A percentile compares a stretch with the other conserved stretches of the same genome.
These are phyloP conservation scores for Backusella macrospora DNA, from an alignment of 192 early-diverging fungal species.

Conservation along the genomic window DNA sequence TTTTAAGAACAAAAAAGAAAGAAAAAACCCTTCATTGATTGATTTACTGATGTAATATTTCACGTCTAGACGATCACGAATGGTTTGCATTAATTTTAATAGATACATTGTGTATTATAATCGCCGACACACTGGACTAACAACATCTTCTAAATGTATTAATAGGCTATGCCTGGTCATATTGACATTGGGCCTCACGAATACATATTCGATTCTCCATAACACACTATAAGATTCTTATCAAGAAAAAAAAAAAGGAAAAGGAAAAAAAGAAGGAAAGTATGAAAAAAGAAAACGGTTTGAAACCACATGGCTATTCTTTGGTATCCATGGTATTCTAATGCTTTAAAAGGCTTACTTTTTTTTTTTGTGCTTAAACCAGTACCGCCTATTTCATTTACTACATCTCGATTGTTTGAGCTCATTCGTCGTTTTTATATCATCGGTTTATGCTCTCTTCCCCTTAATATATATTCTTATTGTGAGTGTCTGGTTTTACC, in stretches of 20 bases:
- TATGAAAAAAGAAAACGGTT: background rate
- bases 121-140: no score
- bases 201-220: conserved; percentile 21
- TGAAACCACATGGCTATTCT: conserved; percentile 23
- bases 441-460: background rate
- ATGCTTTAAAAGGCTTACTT: conserved; percentile 10
- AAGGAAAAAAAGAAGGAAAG: no score
- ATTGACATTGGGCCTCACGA: conserved; percentile 2
- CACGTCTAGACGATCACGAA: no score
- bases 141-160: conserved; percentile 10
- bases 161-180: conserved; percentile 23
- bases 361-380: background rate
- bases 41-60: no score
- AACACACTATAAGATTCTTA: conserved; percentile 19
- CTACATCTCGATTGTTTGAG: background rate
- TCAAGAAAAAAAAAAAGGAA: background rate
- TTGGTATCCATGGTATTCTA: conserved; percentile 16
- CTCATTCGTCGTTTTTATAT: conserved; percentile 16
- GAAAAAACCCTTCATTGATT: no score
- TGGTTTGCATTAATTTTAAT: no score
- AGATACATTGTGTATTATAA: no score
- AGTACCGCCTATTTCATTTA: background rate
- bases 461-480: background rate
- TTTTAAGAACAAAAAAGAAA: no score
- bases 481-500: background rate